Conservation (phyloP, 768 basidiomycete species). For the Mycena galopus region DNA sequence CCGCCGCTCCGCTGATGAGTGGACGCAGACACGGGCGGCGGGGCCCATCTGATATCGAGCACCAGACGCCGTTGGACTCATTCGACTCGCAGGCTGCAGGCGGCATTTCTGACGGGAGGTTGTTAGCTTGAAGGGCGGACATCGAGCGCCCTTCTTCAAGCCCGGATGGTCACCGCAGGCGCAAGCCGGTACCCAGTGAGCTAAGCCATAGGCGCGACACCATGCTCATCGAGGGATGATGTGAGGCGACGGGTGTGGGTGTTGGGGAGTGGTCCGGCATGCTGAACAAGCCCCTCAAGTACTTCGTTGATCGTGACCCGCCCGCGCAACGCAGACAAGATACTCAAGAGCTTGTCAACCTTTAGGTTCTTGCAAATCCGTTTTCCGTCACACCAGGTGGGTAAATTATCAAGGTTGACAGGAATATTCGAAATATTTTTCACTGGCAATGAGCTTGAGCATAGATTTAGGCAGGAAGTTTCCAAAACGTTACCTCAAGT, state of each 20-base stretch:
- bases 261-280: slow-evolving; percentile 91
- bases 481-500: no score
- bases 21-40: slow-evolving; percentile 37
- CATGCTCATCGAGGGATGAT: slow-evolving; percentile 44
- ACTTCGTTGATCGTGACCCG: slow-evolving; percentile 74
- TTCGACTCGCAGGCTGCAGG: slow-evolving; percentile 7
- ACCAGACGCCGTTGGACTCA: background rate
- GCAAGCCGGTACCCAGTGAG: slow-evolving; percentile 32
- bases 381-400: no score
- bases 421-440: no score
- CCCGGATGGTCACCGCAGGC: slow-evolving; percentile 50
- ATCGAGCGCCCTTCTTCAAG: slow-evolving; percentile 53
- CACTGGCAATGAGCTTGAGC: no score
- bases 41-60: slow-evolving; percentile 23
- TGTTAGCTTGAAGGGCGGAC: slow-evolving; percentile 53
- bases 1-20: slow-evolving; percentile 38
- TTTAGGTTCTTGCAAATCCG: slow-evolving; percentile 70
- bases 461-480: no score
- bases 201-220: slow-evolving; percentile 41
- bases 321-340: slow-evolving; percentile 81
- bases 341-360: slow-evolving; percentile 79
- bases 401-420: no score
- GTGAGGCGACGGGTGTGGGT: slow-evolving; percentile 66
- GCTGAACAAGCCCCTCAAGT: slow-evolving; percentile 44
- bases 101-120: slow-evolving; percentile 30